Base-by-base conservation (phyloP, 257 asterid species). In the Orobanche coerulescens region DNA sequence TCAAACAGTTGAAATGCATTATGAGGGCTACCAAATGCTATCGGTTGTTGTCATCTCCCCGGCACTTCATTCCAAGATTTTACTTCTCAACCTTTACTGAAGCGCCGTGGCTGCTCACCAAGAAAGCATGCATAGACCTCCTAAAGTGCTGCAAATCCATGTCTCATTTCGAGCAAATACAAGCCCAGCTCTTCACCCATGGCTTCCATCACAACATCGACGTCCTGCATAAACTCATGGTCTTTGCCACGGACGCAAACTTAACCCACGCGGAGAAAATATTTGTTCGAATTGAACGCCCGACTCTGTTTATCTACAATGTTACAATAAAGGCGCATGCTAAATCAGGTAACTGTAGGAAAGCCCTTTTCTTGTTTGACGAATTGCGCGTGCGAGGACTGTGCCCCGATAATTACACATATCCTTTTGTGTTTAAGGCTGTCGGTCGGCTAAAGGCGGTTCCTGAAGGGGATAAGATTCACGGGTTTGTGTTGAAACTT, bases 391-490 rank as follows among this genome's bases (percentile, higher is more conserved):
- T 22, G 54, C 51, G 46, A 67, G 87, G 94, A 33, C 54, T 84
- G 66, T 72, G 78, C 73, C 95, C 95, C 0, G 97, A 90, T 78
- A 83, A 74, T 57, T 90, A 78, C 33, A 87, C 96, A 2, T 90
- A 80, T 68, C 96, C 97, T 0, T 90, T 90, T 34, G 86, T 87
- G 67, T 87, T 78, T 44, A 87, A 90, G 74, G 86, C 95, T 3
- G 61, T 83, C 64, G 90, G 75, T 4, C 73, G 84, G 62, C 58
- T 87, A 80, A 74, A 76, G 62, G 30, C 28, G 69, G 77, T 75
- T 51, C 48, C 11, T 10, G 79, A 61, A 31, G 96, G 96, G 71
- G 82, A 81, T 65, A 90, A 77, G 86, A 46, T 87, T 79, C 97
- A 85, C 47, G 96, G 94, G 25, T 75, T 81, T 77, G 95, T 82